phyloP scores from a whole-genome alignment of 371 early-diverging fungal species.

The Phascolomyces articulosus region DNA sequence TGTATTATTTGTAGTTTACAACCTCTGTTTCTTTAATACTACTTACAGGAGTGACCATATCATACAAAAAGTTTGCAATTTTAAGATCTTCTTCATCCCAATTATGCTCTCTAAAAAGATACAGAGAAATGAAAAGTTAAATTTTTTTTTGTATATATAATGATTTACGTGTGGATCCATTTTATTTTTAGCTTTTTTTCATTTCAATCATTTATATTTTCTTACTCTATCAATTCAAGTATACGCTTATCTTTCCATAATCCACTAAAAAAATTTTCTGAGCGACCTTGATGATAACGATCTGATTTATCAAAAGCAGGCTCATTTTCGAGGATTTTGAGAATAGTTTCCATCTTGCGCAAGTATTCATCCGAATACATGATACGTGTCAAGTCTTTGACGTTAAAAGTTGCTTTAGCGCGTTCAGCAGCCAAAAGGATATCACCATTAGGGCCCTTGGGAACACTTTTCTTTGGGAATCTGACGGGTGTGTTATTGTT shows the following conservation, averaged over 20 bases:
- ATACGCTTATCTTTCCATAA: constrained; percentile 58
- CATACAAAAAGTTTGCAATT: constrained; percentile 48
- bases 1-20: background rate
- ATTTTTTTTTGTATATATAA: no score
- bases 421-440: constrained; percentile 61
- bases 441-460: constrained; percentile 60
- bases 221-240: constrained; percentile 51
- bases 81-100: constrained; percentile 46
- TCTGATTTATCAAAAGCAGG: constrained; percentile 63
- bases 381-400: constrained; percentile 55
- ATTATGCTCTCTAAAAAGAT: constrained; percentile 44
- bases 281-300: constrained; percentile 57
- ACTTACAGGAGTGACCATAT: constrained; percentile 52
- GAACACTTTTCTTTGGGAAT: constrained; percentile 57
- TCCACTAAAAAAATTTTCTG: constrained; percentile 50
- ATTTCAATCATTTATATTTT: no score
- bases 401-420: constrained; percentile 58
- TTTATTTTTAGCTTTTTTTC: no score
- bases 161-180: no score
- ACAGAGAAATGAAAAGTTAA: no score
- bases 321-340: constrained; percentile 55
- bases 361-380: constrained; percentile 60
- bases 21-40: no score
- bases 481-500: constrained; percentile 42
- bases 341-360: constrained; percentile 48